phyloP scores from a whole-genome alignment of 2,329 filamentous ascomycete species.

The Ramularia collo-cygni region DNA sequence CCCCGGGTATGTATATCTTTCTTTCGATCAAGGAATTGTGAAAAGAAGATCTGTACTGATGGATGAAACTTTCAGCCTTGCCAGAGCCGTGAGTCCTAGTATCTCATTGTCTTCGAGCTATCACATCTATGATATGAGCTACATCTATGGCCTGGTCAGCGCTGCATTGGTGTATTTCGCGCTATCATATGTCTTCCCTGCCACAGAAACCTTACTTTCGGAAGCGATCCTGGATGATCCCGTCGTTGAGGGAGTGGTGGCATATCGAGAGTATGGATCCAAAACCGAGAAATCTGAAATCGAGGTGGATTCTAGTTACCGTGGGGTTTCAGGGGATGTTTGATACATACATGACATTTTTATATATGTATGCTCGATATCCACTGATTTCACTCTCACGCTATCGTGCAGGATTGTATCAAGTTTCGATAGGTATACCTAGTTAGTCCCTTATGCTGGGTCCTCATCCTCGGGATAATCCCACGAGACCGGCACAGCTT shows the following conservation, averaged over 20 bases:
- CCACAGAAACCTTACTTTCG: conserved; percentile 42
- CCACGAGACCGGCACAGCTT: too few relatives aligned
- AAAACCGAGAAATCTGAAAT: too few relatives aligned
- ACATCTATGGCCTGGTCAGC: conserved; percentile 54
- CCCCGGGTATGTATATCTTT: conserved; percentile 33
- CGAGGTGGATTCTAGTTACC: too few relatives aligned
- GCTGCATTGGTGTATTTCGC: conserved; percentile 51
- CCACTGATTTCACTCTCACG: too few relatives aligned
- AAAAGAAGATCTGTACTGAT: neutral
- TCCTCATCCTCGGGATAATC: too few relatives aligned
- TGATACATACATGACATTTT: too few relatives aligned
- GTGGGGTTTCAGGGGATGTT: too few relatives aligned
- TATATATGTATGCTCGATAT: too few relatives aligned
- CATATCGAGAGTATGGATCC: conserved; percentile 3
- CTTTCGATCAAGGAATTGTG: neutral
- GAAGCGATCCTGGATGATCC: conserved; percentile 21
- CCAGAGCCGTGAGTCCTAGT: conserved; percentile 35
- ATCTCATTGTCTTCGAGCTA: conserved; percentile 42
- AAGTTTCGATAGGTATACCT: too few relatives aligned
- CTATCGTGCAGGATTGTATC: too few relatives aligned
- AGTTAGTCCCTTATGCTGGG: too few relatives aligned
- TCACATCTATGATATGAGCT: conserved; percentile 58
- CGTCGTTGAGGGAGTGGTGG: conserved; percentile 16
- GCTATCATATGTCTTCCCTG: conserved; percentile 45
- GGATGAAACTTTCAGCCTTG: conserved; percentile 36